Base-by-base conservation (phyloP, 2,329 filamentous ascomycete species). In the Stagonosporopsis cucurbitacearum region DNA sequence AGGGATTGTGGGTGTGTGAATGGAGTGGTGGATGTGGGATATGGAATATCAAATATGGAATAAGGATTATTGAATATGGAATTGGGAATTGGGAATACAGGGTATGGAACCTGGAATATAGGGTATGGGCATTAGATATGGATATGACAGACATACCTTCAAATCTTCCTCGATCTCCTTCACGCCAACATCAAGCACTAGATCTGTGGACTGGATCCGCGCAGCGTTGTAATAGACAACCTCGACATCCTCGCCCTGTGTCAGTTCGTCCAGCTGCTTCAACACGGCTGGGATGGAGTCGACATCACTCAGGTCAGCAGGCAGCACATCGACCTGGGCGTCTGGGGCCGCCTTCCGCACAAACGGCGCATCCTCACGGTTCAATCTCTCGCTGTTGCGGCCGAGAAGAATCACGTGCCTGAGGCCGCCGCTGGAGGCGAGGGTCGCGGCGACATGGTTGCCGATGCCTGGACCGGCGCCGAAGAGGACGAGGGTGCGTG, bases 161-260 rank as follows among this genome's bases (percentile, higher is more conserved):
- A 84, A 79, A 52, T 84, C 82, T 47, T 78, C 73, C 25, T 82
- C 70, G 9, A 85, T 78, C 15, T 81, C 78, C 39, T 77, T 71
- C 2, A 80, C 72, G 2, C 62, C 65, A 44, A 78, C 77, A 30
- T 76, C 71, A 6, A 84, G 66, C 0, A 81, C 70, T 3, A 74
- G 68, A 22, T 36, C 35, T 7, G 75, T 77, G 0, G 76, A 74
- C 6, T 74, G 74, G 1, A 84, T 79, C 0, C 79, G 69, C 3
- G 82, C 82, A 0, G 82, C 81, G 59, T 85, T 85, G 74, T 80
- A 84, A 39, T 82, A 77, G 3, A 84, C 72, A 20, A 78, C 79
- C 42, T 82, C 79, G 1, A 83, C 68, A 2, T 65, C 60, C n/a
- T 72, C 71, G 2, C 69, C 67, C 4, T 50, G 4, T 1, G 74